These are phyloP conservation scores for Hypoxylon sp. DNA, from an alignment of 2,329 filamentous ascomycete species.

Conservation along the genomic window DNA sequence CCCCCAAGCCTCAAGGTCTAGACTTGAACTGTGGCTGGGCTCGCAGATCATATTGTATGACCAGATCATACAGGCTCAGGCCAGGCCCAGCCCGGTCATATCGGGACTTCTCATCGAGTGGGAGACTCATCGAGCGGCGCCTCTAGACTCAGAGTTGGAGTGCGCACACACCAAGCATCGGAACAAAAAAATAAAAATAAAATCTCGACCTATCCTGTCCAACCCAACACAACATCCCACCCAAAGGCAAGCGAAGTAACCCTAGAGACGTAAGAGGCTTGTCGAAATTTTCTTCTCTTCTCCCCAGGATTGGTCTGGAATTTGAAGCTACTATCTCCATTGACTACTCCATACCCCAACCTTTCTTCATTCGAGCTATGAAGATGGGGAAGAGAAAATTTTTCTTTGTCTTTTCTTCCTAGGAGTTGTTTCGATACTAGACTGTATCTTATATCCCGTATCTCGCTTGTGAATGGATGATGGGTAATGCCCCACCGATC, in stretches of 20 bases:
- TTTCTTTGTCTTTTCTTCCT: slow-evolving; percentile 12
- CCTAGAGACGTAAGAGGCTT: slow-evolving; percentile 25
- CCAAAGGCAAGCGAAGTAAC: slow-evolving; percentile 18
- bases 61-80: slow-evolving; percentile 21
- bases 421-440: slow-evolving; percentile 11
- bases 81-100: slow-evolving; percentile 20
- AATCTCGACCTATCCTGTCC: slow-evolving; percentile 4
- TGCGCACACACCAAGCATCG: not conserved
- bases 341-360: slow-evolving; percentile 34
- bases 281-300: slow-evolving; percentile 6
- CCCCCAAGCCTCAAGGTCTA: slow-evolving; percentile 32
- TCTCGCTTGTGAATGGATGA: slow-evolving; percentile 17
- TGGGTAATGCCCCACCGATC: slow-evolving; percentile 26
- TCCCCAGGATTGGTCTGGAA: slow-evolving; percentile 6
- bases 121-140: slow-evolving; percentile 16
- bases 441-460: too few species aligned
- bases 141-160: slow-evolving; percentile 18
- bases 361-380: slow-evolving; percentile 19
- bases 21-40: slow-evolving; percentile 36
- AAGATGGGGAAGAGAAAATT: slow-evolving; percentile 26
- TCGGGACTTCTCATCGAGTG: slow-evolving; percentile 25
- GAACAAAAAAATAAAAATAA: slow-evolving; percentile 10
- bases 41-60: slow-evolving; percentile 36
- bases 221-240: slow-evolving; percentile 15
- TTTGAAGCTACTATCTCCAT: slow-evolving; percentile 23